Evolutionary conservation across 2,329 filamentous ascomycete species (phyloP), one percentile per base, ranked within the genome.

Genomic region (Amauroascus niger): DNA sequence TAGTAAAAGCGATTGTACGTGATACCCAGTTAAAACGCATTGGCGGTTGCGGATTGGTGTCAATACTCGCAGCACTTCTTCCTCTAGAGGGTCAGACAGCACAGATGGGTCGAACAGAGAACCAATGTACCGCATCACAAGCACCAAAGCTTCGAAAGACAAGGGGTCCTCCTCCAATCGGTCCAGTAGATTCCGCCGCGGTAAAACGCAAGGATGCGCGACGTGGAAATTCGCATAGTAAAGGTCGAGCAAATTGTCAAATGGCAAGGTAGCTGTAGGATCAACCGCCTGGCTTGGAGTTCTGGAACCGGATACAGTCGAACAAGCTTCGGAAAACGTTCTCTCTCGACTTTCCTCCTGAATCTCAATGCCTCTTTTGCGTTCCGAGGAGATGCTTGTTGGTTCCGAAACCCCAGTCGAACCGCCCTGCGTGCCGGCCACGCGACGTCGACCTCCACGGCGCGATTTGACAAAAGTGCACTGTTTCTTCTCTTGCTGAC

Each of bases 381-480:
- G 16, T 43, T 20, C 24, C 8, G 48, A 24, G 16, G 48, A 41
- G 11, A 7, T n/a, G 18, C 24, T 43, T 14, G 22, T 24, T 9
- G 22, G n/a, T 8, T 20, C 35, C 8, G 37, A 51, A 24, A n/a
- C 4, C 6, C 8, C 1, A 14, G 24, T 18, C n/a, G 48, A 43
- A 8, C 40, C 48, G 7, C 14, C 37, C 35, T 26, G 24, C 57
- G 30, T 24, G 13, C 14, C 26, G 18, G 53, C 58, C 54, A 53
- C 62, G 54, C 28, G 61, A 55, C 56, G 63, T 33, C n/a, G 64
- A 52, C 57, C 64, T 1, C 76, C 75, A 59, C 76, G 67, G 33
- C 75, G 68, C 11, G 76, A 78, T 57, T 72, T 72, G 18, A 72
- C 67, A 62, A 77, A 78, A 54, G 68, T 69, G 53, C 75, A 78